Percentiles rank a stretch among this genome's conserved stretches.
Conservation (phyloP, 257 asterid genomes). For the Marsdenia floribunda region DNA sequence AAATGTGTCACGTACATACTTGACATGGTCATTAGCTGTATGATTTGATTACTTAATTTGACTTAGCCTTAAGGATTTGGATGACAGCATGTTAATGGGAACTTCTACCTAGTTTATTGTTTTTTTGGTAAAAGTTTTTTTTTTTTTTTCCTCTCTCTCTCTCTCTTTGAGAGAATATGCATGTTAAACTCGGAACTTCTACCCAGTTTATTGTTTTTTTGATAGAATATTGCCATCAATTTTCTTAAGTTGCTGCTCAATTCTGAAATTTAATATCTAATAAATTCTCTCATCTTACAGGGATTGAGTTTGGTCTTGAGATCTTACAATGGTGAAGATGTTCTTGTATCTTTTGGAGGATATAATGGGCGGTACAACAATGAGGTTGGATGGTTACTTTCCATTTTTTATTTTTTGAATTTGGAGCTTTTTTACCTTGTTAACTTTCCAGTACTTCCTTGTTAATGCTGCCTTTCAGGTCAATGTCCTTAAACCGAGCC, state of each 20-base stretch:
- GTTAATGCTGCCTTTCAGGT: constrained; percentile 46
- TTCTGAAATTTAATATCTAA: background rate
- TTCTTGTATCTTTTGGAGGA: constrained; percentile 94
- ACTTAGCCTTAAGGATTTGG: background rate
- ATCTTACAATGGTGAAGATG: constrained; percentile 71
- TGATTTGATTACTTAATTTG: background rate
- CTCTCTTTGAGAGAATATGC: background rate
- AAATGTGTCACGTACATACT: background rate
- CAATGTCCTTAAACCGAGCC: constrained; percentile 91
- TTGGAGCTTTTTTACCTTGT: constrained; percentile 15
- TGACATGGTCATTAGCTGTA: background rate
- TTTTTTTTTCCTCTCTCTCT: too few relatives aligned
- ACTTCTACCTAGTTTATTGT: background rate
- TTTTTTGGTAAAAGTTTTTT: background rate
- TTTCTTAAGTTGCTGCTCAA: background rate
- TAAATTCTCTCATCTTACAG: constrained; percentile 36
- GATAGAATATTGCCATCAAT: background rate
- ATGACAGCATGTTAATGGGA: background rate
- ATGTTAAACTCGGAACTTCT: too few relatives aligned
- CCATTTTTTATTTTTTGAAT: background rate
- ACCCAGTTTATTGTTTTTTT: background rate
- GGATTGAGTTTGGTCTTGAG: constrained; percentile 88
- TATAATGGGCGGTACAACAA: constrained; percentile 95
- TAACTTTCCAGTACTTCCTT: constrained; percentile 19
- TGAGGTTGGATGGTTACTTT: constrained; percentile 49